A percentile compares a stretch with the other conserved stretches of the same genome.
These are phyloP conservation scores for Galerina sulciceps DNA, from an alignment of 768 basidiomycete species.

Conservation along the genomic window DNA sequence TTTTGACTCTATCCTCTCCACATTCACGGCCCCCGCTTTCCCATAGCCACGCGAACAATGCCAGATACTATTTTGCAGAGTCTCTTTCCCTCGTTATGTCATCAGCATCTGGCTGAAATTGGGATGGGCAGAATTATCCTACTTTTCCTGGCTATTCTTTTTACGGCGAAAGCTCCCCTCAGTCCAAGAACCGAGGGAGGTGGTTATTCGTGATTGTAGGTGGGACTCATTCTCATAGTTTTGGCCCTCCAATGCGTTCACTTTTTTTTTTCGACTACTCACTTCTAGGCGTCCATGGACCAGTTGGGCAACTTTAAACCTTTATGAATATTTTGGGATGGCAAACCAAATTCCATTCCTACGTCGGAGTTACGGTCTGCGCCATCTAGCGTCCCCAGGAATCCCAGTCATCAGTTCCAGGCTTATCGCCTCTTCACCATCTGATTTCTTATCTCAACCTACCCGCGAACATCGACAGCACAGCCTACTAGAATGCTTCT, in stretches of 20 bases:
- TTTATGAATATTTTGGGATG: too few relatives aligned
- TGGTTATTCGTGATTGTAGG: not conserved
- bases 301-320: too few relatives aligned
- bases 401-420: not conserved
- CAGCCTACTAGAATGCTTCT: not conserved
- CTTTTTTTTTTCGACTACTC: not conserved
- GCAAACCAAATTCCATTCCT: too few relatives aligned
- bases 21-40: slow-evolving; percentile 18
- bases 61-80: slow-evolving; percentile 7
- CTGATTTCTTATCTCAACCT: not conserved
- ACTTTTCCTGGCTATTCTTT: not conserved
- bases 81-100: slow-evolving; percentile 21
- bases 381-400: too few relatives aligned
- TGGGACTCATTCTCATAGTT: not conserved
- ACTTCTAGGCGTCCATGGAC: not conserved
- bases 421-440: not conserved
- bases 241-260: not conserved
- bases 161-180: slow-evolving; percentile 3
- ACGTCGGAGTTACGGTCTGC: too few relatives aligned
- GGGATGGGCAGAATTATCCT: not conserved
- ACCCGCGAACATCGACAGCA: not conserved
- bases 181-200: not conserved
- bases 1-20: slow-evolving; percentile 12
- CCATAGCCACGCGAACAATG: slow-evolving; percentile 24
- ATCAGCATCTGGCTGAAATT: slow-evolving; percentile 10